Conservation (phyloP, 768 basidiomycete genomes). For the Kwoniella newhampshirensis region DNA sequence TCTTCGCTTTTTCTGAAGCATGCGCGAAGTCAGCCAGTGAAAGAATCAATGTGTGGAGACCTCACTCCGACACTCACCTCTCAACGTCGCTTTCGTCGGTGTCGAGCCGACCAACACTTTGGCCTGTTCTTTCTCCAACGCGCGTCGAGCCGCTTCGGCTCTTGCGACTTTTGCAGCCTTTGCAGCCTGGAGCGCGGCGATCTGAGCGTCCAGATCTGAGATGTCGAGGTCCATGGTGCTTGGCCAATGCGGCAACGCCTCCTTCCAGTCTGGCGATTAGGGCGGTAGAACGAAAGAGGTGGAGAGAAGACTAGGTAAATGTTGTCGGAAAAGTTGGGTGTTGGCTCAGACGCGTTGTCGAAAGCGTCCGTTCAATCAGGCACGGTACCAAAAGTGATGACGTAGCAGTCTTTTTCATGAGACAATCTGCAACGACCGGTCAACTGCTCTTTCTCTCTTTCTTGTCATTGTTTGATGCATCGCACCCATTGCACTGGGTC, state of each 20-base stretch:
- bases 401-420: too few relatives aligned
- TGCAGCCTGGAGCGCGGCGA: constrained; percentile 31
- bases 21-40: not conserved
- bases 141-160: constrained; percentile 11
- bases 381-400: not conserved
- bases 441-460: too few relatives aligned
- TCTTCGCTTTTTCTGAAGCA: not conserved
- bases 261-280: too few relatives aligned
- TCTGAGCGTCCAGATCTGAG: constrained; percentile 40
- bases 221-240: constrained; percentile 25
- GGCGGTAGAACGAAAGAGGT: too few relatives aligned
- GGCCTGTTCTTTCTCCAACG: constrained; percentile 32
- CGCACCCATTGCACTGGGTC: too few relatives aligned
- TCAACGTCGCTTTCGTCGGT: constrained; percentile 31
- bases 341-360: too few relatives aligned
- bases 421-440: too few relatives aligned
- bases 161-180: constrained; percentile 17
- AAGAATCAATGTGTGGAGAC: not conserved
- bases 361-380: too few relatives aligned
- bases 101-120: constrained; percentile 41
- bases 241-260: too few relatives aligned
- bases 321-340: too few relatives aligned
- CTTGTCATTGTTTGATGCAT: too few relatives aligned
- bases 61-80: constrained; percentile 21
- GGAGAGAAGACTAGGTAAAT: too few relatives aligned